Evolutionary conservation across 352 stramenopile species (phyloP).

Genomic region (Peronospora tabacina): DNA sequence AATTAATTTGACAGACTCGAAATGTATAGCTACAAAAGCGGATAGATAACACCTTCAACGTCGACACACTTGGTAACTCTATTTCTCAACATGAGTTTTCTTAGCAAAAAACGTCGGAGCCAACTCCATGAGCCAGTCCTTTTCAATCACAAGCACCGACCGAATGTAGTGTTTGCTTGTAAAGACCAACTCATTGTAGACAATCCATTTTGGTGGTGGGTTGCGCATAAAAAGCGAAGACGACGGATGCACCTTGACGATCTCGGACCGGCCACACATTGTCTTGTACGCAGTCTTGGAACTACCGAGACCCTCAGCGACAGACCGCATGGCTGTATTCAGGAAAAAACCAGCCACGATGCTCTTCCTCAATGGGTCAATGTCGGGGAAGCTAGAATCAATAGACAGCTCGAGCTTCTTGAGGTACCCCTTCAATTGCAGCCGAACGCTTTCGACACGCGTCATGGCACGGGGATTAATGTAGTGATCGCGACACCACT

Average conservation of each 20-base stretch:
- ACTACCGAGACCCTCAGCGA: slow-evolving; percentile 49
- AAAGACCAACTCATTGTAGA: slow-evolving; percentile 88
- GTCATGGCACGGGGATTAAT: slow-evolving; percentile 81
- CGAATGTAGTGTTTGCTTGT: slow-evolving; percentile 90
- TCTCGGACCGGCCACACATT: slow-evolving; percentile 72
- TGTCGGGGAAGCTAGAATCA: slow-evolving; percentile 62
- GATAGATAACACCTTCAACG: too few relatives aligned
- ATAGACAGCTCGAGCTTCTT: slow-evolving; percentile 63
- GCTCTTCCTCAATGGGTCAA: slow-evolving; percentile 80
- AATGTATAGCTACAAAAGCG: too few relatives aligned
- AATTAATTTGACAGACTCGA: slow-evolving; percentile 7
- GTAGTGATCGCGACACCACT: slow-evolving; percentile 84
- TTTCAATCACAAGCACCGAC: slow-evolving; percentile 81
- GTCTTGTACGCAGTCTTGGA: slow-evolving; percentile 85
- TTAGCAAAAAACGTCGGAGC: slow-evolving; percentile 81
- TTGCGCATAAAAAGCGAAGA: slow-evolving; percentile 87
- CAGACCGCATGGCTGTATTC: slow-evolving; percentile 84
- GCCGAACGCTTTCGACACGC: slow-evolving; percentile 74
- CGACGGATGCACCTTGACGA: slow-evolving; percentile 85
- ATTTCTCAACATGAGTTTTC: slow-evolving; percentile 25
- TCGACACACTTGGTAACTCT: not conserved
- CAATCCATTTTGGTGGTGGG: slow-evolving; percentile 73
- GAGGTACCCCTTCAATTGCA: slow-evolving; percentile 63
- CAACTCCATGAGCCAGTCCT: slow-evolving; percentile 83
- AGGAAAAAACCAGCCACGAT: slow-evolving; percentile 86